Percentiles rank a stretch among this genome's conserved stretches.
These are phyloP conservation scores for Darksidea phi DNA, from an alignment of 495 filamentous ascomycete species.

Conservation along the genomic window DNA sequence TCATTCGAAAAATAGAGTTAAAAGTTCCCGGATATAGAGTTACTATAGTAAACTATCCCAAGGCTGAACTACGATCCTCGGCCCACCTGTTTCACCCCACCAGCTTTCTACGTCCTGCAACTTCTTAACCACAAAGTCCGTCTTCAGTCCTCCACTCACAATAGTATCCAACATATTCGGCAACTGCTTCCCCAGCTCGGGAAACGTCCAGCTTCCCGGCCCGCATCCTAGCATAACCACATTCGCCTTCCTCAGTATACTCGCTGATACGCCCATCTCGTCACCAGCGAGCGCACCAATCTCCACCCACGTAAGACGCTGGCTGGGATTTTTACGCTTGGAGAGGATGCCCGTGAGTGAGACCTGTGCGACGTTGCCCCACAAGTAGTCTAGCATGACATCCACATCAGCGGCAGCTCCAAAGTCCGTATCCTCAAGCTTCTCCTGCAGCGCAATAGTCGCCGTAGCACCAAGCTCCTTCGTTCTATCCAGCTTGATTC, in stretches of 20 bases:
- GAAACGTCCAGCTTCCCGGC: conserved; percentile 35
- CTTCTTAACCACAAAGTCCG: conserved; percentile 18
- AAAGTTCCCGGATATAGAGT: too few species aligned
- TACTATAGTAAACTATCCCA: too few species aligned
- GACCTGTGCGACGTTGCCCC: conserved; percentile 25
- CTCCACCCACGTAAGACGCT: conserved; percentile 35
- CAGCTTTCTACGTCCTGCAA: conserved; percentile 36
- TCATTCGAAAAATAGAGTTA: too few species aligned
- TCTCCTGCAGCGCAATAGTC: conserved; percentile 41
- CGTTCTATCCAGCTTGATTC: conserved; percentile 38
- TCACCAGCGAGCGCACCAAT: conserved; percentile 30
- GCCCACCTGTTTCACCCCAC: conserved; percentile 27
- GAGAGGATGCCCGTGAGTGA: conserved; percentile 24
- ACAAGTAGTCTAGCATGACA: conserved; percentile 41
- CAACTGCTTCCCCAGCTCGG: conserved; percentile 31
- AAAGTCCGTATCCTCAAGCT: conserved; percentile 47
- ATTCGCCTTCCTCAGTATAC: conserved; percentile 35
- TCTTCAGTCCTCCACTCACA: conserved; percentile 25
- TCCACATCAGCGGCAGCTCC: conserved; percentile 36
- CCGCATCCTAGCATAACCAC: conserved; percentile 36
- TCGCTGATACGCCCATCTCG: conserved; percentile 25
- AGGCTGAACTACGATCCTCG: conserved; percentile 9
- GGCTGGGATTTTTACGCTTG: conserved; percentile 5
- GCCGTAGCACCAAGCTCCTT: conserved; percentile 46
- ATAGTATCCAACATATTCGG: conserved; percentile 30